phyloP scores from a whole-genome alignment of 805 yeast genomes.

The Metschnikowia similis region DNA sequence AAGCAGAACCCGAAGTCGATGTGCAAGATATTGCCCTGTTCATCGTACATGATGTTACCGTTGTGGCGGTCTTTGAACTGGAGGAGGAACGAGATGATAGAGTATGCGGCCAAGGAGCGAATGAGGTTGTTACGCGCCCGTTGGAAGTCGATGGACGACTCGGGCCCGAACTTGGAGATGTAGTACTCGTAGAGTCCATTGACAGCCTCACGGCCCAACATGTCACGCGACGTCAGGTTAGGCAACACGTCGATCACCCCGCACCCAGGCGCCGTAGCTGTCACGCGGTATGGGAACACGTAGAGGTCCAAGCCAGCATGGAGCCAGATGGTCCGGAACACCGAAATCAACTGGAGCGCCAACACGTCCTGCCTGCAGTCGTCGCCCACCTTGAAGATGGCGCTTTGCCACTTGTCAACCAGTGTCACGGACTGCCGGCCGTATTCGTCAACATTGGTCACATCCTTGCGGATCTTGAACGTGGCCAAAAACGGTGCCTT shows the following conservation, averaged over 20 bases:
- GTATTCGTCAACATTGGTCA: conserved; percentile 40
- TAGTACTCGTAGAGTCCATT: conserved; percentile 93
- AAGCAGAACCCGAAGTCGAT: conserved; percentile 98
- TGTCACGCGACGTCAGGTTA: conserved; percentile 90
- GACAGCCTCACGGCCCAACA: conserved; percentile 98
- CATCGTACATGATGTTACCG: conserved; percentile 96
- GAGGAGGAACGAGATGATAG: conserved; percentile 81
- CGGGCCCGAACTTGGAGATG: conserved; percentile 91
- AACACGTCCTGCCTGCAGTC: conserved; percentile 97
- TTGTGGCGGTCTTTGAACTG: conserved; percentile 98
- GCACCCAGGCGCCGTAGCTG: conserved; percentile 99
- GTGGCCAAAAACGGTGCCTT: conserved; percentile 98
- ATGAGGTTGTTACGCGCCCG: conserved; percentile 88
- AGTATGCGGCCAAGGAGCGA: conserved; percentile 91
- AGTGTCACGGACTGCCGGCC: conserved; percentile 31
- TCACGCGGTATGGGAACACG: conserved; percentile 91
- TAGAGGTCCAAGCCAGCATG: conserved; percentile 83
- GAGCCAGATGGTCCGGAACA: conserved; percentile 88
- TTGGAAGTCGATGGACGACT: conserved; percentile 83
- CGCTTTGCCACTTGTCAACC: conserved; percentile 81
- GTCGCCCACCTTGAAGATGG: conserved; percentile 98
- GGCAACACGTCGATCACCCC: conserved; percentile 98
- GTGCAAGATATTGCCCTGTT: conserved; percentile 90
- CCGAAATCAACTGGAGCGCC: conserved; percentile 85
- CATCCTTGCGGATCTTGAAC: conserved; percentile 70